These are phyloP conservation scores for Kluyveromyces sp. DNA, from an alignment of 1,139 yeast genomes.

Conservation along the genomic window DNA sequence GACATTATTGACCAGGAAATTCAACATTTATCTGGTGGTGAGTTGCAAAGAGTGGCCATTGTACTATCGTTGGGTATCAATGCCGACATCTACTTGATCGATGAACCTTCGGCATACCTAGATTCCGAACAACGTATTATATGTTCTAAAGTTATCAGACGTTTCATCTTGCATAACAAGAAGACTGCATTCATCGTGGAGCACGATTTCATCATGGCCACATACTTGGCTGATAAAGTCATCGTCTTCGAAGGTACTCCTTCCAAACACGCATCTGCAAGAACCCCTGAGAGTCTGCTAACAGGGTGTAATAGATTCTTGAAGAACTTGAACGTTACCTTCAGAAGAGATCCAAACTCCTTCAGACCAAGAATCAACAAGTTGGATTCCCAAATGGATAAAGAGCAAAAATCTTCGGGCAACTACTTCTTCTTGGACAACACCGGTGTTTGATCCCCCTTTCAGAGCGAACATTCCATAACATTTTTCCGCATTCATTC, in stretches of 20 bases:
- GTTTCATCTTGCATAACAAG: constrained; percentile 91
- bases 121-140: constrained; percentile 99
- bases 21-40: constrained; percentile 97
- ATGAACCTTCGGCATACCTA: constrained; percentile 97
- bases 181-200: constrained; percentile 97
- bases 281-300: constrained; percentile 81
- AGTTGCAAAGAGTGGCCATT: constrained; percentile 97
- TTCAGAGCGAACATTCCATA: background rate
- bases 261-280: constrained; percentile 74
- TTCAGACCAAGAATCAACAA: constrained; percentile 98
- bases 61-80: constrained; percentile 88
- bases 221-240: constrained; percentile 95
- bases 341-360: constrained; percentile 97
- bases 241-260: constrained; percentile 97
- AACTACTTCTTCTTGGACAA: constrained; percentile 92
- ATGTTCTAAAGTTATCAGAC: constrained; percentile 96
- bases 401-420: constrained; percentile 86
- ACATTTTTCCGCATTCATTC: background rate
- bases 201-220: constrained; percentile 99
- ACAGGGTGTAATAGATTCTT: constrained; percentile 97
- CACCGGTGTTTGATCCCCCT: constrained; percentile 32
- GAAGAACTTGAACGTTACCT: constrained; percentile 94
- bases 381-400: constrained; percentile 96
- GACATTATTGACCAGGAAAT: constrained; percentile 96
- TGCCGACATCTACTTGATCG: constrained; percentile 93